Evolutionary conservation across 2,329 filamentous ascomycete genomes (phyloP).

Genomic region (Thermothelomyces thermophilus): DNA sequence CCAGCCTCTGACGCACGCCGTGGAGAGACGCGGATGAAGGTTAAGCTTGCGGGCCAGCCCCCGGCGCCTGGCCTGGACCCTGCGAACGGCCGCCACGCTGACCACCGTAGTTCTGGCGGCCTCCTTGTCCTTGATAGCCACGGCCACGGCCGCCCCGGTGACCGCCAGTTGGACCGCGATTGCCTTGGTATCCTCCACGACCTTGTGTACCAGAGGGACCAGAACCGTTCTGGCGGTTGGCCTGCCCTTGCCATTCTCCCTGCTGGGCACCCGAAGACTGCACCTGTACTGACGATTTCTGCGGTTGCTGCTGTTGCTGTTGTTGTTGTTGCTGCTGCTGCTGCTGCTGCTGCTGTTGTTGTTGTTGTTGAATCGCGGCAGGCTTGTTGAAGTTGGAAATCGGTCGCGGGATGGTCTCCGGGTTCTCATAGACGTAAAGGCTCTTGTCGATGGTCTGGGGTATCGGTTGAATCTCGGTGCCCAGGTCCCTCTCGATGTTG

Average conservation of each 20-base stretch:
- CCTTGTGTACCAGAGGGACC: conserved; percentile 20
- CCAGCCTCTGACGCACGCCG: conserved; percentile 1
- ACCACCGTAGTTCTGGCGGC: conserved; percentile 28
- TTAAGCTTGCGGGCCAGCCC: conserved; percentile 23
- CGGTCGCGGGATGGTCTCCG: conserved; percentile 87
- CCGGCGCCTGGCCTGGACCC: conserved; percentile 21
- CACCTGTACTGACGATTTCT: conserved; percentile 12
- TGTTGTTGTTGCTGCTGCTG: conserved; percentile 9
- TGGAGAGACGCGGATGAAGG: not conserved
- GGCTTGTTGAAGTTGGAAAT: conserved; percentile 43
- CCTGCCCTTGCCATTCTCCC: conserved; percentile 38
- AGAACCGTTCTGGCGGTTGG: conserved; percentile 33
- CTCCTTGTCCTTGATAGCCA: conserved; percentile 27
- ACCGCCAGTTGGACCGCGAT: conserved; percentile 31
- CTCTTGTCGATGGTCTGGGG: conserved; percentile 93
- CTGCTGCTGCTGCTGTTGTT: conserved; percentile 15
- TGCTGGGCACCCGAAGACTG: conserved; percentile 12
- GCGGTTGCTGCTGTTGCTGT: conserved; percentile 14
- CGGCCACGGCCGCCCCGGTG: conserved; percentile 32
- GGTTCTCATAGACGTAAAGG: conserved; percentile 95
- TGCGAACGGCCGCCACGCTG: conserved; percentile 26
- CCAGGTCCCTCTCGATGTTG: conserved; percentile 94
- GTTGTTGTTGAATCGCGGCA: conserved; percentile 14
- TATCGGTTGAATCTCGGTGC: conserved; percentile 97
- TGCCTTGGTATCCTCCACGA: conserved; percentile 36